A percentile compares a stretch with the other conserved stretches of the same genome.
Evolutionary conservation across 768 basidiomycete species (phyloP).

Genomic region (Mycena vulgaris): DNA sequence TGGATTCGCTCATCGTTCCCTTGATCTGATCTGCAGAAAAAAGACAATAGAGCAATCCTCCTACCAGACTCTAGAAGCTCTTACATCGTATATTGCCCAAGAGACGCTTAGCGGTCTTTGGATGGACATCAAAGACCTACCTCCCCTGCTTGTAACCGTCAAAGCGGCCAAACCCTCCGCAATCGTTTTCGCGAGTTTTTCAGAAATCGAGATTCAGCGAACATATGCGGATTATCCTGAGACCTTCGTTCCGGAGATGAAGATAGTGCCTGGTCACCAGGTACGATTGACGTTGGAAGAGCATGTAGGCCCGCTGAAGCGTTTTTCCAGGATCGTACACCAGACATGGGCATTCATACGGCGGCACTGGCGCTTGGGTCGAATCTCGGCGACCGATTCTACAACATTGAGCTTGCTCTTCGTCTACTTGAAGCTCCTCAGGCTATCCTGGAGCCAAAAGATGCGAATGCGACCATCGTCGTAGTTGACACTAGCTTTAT

Average conservation of each 20-base stretch:
- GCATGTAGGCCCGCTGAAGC: constrained; percentile 1
- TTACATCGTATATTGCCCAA: constrained; percentile 71
- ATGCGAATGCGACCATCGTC: constrained; percentile 60
- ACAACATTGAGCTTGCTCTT: constrained; percentile 86
- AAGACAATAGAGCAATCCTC: constrained; percentile 66
- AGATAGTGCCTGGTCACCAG: not conserved
- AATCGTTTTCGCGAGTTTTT: constrained; percentile 73
- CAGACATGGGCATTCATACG: constrained; percentile 31
- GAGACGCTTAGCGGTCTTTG: constrained; percentile 55
- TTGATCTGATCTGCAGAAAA: constrained; percentile 10
- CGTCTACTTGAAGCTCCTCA: constrained; percentile 73
- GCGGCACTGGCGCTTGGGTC: constrained; percentile 89
- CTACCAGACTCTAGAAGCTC: constrained; percentile 78
- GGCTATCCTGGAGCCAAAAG: constrained; percentile 44
- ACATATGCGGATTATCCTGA: constrained; percentile 54
- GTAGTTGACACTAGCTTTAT: constrained; percentile 82
- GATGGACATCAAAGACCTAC: constrained; percentile 28
- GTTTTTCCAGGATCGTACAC: not conserved
- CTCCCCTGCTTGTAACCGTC: constrained; percentile 59
- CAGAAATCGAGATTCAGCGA: constrained; percentile 75
- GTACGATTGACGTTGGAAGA: not conserved
- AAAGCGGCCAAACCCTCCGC: constrained; percentile 82
- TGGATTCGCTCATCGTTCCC: not conserved
- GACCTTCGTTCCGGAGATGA: constrained; percentile 17
- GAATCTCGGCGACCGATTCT: constrained; percentile 90